These are phyloP conservation scores for Mortierella sp. DNA, from an alignment of 371 early-diverging fungal species.

Conservation along the genomic window DNA sequence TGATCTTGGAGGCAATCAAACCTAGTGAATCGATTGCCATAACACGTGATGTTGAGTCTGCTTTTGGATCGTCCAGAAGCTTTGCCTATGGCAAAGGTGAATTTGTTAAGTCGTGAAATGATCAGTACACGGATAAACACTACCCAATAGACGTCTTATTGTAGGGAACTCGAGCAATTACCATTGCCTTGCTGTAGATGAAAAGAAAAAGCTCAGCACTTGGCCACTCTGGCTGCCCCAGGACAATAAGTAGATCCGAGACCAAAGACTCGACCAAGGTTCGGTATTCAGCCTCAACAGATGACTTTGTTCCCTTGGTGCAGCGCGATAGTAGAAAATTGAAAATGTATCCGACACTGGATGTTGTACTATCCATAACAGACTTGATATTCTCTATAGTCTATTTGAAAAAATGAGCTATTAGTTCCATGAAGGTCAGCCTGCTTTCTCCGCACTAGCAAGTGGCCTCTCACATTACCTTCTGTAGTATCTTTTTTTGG, in stretches of 20 bases:
- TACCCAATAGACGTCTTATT: not conserved
- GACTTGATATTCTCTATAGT: constrained; percentile 44
- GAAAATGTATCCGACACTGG: constrained; percentile 70
- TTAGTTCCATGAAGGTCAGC: constrained; percentile 16
- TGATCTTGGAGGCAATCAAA: constrained; percentile 66
- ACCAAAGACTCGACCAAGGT: constrained; percentile 74
- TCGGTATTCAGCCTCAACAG: constrained; percentile 82
- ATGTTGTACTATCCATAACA: constrained; percentile 65
- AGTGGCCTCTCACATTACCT: constrained; percentile 17
- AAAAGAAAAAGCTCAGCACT: constrained; percentile 78
- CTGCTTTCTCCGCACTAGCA: constrained; percentile 13
- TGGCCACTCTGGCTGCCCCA: constrained; percentile 94
- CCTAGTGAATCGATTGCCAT: constrained; percentile 86
- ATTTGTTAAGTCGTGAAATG: not conserved
- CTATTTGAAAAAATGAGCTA: constrained; percentile 17
- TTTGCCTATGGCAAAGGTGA: constrained; percentile 56
- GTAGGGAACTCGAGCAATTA: constrained; percentile 21
- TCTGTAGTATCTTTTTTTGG: constrained; percentile 51
- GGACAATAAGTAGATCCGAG: constrained; percentile 75
- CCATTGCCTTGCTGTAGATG: constrained; percentile 73
- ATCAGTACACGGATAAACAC: not conserved
- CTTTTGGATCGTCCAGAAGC: constrained; percentile 65
- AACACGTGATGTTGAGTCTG: constrained; percentile 67
- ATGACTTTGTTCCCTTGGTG: constrained; percentile 59
- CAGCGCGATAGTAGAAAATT: constrained; percentile 75